Percentiles rank a stretch among this genome's conserved stretches.
Evolutionary conservation across 495 filamentous ascomycete genomes (phyloP).

Genomic region (Parathielavia appendiculata): DNA sequence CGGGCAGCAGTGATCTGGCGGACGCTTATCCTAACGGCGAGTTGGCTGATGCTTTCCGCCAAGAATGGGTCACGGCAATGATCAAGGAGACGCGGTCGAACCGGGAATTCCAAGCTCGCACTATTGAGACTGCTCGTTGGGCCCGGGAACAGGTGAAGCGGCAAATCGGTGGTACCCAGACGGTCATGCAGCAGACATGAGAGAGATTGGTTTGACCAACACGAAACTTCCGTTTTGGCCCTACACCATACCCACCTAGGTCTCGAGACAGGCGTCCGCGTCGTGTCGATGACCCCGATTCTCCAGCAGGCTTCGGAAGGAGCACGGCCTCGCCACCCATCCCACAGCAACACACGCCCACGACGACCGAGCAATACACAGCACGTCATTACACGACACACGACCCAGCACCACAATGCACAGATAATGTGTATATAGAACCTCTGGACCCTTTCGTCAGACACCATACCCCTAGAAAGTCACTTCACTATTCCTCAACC

Average conservation of each 20-base stretch:
- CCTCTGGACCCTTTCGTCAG: constrained; percentile 24
- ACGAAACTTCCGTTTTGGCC: constrained; percentile 16
- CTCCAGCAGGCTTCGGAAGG: constrained; percentile 16
- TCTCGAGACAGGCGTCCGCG: constrained; percentile 12
- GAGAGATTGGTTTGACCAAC: constrained; percentile 1
- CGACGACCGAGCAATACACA: constrained; percentile 22
- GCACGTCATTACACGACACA: constrained; percentile 30
- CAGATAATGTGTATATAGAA: constrained; percentile 35
- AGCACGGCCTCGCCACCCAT: constrained; percentile 13
- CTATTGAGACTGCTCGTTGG: constrained; percentile 93
- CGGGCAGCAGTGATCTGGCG: constrained; percentile 68
- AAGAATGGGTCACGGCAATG: constrained; percentile 82
- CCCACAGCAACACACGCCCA: constrained; percentile 20
- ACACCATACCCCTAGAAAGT: constrained; percentile 29
- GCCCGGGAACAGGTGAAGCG: constrained; percentile 95
- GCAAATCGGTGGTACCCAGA: constrained; percentile 58
- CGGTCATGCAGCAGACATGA: constrained; percentile 47
- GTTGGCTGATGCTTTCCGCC: constrained; percentile 72
- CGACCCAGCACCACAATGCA: constrained; percentile 27
- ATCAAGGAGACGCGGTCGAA: constrained; percentile 83
- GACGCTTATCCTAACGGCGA: constrained; percentile 91
- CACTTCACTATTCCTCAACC: constrained; percentile 25
- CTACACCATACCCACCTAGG: not conserved
- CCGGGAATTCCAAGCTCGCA: constrained; percentile 74
- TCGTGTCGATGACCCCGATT: constrained; percentile 8